A percentile compares a stretch with the other conserved stretches of the same genome.
phyloP scores from a whole-genome alignment of 2,329 filamentous ascomycete genomes.

The Zopfia rhizophila region DNA sequence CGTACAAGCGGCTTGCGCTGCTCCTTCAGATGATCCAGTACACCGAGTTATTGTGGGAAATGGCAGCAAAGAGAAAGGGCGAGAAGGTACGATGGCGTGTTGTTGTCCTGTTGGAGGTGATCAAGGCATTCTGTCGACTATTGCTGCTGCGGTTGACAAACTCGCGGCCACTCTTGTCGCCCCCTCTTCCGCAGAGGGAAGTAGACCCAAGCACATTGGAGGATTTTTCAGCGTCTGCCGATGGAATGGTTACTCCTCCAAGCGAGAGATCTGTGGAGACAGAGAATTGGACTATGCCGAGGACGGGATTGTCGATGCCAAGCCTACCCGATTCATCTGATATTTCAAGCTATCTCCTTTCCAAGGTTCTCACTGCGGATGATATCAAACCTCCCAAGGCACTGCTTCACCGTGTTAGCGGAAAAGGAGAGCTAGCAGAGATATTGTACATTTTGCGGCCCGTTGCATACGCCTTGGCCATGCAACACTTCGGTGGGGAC shows the following conservation, averaged over 20 bases:
- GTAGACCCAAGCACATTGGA: slow-evolving; percentile 72
- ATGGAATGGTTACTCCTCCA: slow-evolving; percentile 61
- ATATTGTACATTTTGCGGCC: slow-evolving; percentile 91
- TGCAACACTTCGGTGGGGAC: slow-evolving; percentile 77
- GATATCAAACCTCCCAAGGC: slow-evolving; percentile 93
- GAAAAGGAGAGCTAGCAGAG: slow-evolving; percentile 86
- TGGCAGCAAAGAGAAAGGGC: slow-evolving; percentile 88
- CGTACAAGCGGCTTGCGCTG: slow-evolving; percentile 84
- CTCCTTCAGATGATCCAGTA: slow-evolving; percentile 91
- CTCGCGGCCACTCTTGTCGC: slow-evolving; percentile 82
- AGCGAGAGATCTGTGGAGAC: slow-evolving; percentile 53
- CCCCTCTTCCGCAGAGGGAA: slow-evolving; percentile 87
- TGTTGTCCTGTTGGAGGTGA: slow-evolving; percentile 82
- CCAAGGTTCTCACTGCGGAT: slow-evolving; percentile 91
- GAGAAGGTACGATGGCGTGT: slow-evolving; percentile 87
- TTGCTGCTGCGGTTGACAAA: slow-evolving; percentile 84
- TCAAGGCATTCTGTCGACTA: slow-evolving; percentile 87
- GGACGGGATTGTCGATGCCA: slow-evolving; percentile 87
- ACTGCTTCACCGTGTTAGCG: slow-evolving; percentile 78
- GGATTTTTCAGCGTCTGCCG: slow-evolving; percentile 56
- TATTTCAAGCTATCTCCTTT: slow-evolving; percentile 86
- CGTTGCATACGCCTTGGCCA: slow-evolving; percentile 83
- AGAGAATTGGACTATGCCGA: slow-evolving; percentile 85
- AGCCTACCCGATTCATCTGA: slow-evolving; percentile 82
- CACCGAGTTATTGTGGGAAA: slow-evolving; percentile 96